Conservation (phyloP, 257 asterid genomes). For the Paulownia fortunei region DNA sequence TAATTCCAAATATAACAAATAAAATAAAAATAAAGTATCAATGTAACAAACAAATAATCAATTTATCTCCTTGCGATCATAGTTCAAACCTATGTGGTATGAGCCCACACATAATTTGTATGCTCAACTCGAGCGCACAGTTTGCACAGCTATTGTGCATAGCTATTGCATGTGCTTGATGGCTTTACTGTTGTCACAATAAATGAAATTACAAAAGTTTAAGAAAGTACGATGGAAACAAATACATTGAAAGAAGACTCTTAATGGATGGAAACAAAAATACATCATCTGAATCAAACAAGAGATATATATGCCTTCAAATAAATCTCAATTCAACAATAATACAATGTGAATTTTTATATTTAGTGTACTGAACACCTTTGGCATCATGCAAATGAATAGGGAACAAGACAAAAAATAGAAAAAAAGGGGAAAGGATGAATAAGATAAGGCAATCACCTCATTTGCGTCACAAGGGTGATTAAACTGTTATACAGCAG, state of each 20-base stretch:
- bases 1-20: too few relatives aligned
- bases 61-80: too few relatives aligned
- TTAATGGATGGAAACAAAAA: background rate
- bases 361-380: conserved; percentile 38
- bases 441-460: conserved; percentile 43
- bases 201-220: background rate
- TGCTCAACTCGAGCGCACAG: too few relatives aligned
- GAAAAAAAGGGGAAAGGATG: conserved; percentile 23
- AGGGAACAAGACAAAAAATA: conserved; percentile 22
- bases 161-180: too few relatives aligned
- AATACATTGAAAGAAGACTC: background rate
- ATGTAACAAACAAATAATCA: too few relatives aligned
- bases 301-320: conserved; percentile 15
- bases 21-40: too few relatives aligned
- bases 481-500: conserved; percentile 38
- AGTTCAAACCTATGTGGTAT: too few relatives aligned
- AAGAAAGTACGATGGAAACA: background rate
- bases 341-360: conserved; percentile 42
- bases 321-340: conserved; percentile 44
- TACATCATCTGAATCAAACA: conserved; percentile 22
- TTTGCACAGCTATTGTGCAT: too few relatives aligned
- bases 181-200: background rate
- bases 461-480: conserved; percentile 37
- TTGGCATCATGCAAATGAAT: conserved; percentile 44
- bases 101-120: too few relatives aligned